phyloP scores from a whole-genome alignment of 225 moss, liverwort and hornwort genomes.

The Ulota crispa region DNA sequence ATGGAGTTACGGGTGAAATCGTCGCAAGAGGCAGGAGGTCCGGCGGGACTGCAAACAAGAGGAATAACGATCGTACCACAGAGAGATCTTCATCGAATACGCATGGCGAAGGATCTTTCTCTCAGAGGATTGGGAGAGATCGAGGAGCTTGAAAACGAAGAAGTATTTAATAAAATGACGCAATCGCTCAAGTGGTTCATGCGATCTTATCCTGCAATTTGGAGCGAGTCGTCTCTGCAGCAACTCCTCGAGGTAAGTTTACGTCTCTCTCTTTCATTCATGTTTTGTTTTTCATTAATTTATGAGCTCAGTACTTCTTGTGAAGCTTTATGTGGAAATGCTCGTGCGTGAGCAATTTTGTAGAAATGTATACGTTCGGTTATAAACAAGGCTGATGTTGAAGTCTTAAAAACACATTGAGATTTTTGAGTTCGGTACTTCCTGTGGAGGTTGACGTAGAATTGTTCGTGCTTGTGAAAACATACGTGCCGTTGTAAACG shows the following conservation, averaged over 20 bases:
- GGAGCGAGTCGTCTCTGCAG: slow-evolving; percentile 40
- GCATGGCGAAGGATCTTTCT: slow-evolving; percentile 16
- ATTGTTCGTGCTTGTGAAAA: background rate
- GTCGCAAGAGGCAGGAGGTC: slow-evolving; percentile 15
- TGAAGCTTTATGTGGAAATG: no score
- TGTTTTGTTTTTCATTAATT: no score
- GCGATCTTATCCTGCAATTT: slow-evolving; percentile 39
- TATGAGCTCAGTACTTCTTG: no score
- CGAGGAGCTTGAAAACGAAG: slow-evolving; percentile 42
- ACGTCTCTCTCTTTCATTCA: background rate
- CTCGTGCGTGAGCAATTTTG: no score
- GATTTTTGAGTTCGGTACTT: background rate
- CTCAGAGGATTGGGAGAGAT: slow-evolving; percentile 35
- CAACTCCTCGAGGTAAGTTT: slow-evolving; percentile 53
- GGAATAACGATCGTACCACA: background rate
- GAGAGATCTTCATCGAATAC: slow-evolving; percentile 21
- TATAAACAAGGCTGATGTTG: no score
- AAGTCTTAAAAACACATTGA: no score
- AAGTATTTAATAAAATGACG: slow-evolving; percentile 37
- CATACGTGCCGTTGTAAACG: background rate
- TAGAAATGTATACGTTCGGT: no score
- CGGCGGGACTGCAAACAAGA: slow-evolving; percentile 11
- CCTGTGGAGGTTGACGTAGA: background rate
- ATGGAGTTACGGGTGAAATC: slow-evolving; percentile 27
- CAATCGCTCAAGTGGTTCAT: slow-evolving; percentile 46